Evolutionary conservation across 2,329 filamentous ascomycete genomes (phyloP).

Genomic region (Diaporthe ilicicola): DNA sequence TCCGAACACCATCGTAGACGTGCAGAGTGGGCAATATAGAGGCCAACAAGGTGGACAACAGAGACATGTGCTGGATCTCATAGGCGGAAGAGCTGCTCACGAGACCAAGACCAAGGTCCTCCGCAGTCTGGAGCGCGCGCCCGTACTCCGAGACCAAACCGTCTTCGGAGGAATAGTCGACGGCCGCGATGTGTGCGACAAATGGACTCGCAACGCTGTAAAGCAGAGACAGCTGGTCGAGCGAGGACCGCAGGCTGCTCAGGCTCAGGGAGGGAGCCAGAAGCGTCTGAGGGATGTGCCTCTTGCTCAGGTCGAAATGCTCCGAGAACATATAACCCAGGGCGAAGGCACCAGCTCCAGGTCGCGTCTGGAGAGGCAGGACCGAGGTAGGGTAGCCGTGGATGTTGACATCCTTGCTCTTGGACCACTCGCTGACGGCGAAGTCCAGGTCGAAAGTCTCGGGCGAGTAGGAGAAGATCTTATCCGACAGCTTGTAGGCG

Average conservation of each 20-base stretch:
- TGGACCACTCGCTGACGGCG: conserved; percentile 81
- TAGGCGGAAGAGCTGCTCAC: conserved; percentile 87
- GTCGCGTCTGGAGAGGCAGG: conserved; percentile 83
- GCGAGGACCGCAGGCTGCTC: conserved; percentile 78
- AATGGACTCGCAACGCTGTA: conserved; percentile 94
- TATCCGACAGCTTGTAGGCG: conserved; percentile 93
- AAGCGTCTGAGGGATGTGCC: conserved; percentile 90
- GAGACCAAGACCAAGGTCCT: conserved; percentile 89
- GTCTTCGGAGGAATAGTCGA: conserved; percentile 77
- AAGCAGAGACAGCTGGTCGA: conserved; percentile 91
- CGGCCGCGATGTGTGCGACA: conserved; percentile 89
- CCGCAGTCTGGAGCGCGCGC: conserved; percentile 79
- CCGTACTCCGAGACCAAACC: conserved; percentile 90
- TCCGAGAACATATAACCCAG: conserved; percentile 98
- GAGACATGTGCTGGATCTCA: conserved; percentile 90
- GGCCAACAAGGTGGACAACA: conserved; percentile 77
- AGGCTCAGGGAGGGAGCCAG: conserved; percentile 87
- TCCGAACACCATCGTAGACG: conserved; percentile 79
- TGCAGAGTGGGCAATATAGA: conserved; percentile 79
- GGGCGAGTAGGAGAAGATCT: conserved; percentile 96
- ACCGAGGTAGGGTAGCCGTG: conserved; percentile 83
- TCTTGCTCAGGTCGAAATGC: conserved; percentile 92
- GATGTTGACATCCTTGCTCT: conserved; percentile 76
- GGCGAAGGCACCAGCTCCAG: conserved; percentile 89
- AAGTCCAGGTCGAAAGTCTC: conserved; percentile 91